Evolutionary conservation across 106 monocot species (phyloP), one percentile per base, ranked within the genome.

Genomic region (Xerophyta viscosa): DNA sequence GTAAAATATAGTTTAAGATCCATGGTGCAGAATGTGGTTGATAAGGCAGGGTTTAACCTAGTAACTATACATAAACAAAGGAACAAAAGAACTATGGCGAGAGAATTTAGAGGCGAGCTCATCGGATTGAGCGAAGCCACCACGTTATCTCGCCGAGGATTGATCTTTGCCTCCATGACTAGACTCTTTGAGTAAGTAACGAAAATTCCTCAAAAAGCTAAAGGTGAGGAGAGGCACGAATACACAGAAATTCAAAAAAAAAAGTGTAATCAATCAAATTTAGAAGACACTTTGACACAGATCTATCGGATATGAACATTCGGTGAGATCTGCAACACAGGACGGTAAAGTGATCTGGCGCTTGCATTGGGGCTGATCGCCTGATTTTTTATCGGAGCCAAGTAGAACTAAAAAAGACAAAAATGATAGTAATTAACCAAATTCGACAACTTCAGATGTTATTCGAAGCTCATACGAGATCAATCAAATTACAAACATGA

Each of bases 201-300:
- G 8, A 46, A 46, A 46, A 3, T 8, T 39, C 39, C 56, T 33
- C 46, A 47, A 67, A 58, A 52, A 41, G 43, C 27, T 33, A 60
- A 56, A 70, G 62, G 48, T 62, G 49, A 45, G 43, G 50, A 50
- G 36, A 56, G 48, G 42, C 41, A 37, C 15, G 10, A 53, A 24
- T 26, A 22, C 0, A 1, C 29, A 46, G 14, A 39, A 23, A 1
- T 6, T 23, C 13, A 21, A 31, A 19, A 4, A 48, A 23, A 8
- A 3, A 17, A 17, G 7, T 13, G 62, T 31, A 50, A 21, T 12
- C 1, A 15, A 26, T 20, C 3, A 48, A 56, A 49, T 74, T 25
- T 74, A 56, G 61, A 51, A 66, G 51, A 29, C 28, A 24, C 46
- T 41, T 74, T 74, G 74, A 74, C 74, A 74, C 74, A 67, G 56